These are phyloP conservation scores for Bruguiera parviflora DNA, from an alignment of 345 rosid species.

Conservation along the genomic window DNA sequence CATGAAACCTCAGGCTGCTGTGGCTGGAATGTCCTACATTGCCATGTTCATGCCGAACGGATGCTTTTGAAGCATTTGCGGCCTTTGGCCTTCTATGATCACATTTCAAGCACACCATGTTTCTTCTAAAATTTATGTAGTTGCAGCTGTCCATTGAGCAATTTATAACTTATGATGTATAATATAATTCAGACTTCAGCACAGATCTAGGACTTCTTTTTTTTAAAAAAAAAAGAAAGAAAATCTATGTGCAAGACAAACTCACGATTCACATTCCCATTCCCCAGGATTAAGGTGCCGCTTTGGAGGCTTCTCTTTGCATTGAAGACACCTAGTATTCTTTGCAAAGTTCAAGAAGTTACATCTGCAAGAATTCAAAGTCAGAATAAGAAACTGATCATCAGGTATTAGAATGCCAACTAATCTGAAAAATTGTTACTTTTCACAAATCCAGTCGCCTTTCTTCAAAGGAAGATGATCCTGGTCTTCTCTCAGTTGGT, in stretches of 20 bases:
- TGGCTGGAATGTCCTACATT: slow-evolving; percentile 5
- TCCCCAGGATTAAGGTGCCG: slow-evolving; percentile 87
- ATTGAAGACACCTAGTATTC: slow-evolving; percentile 73
- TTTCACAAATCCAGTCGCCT: slow-evolving; percentile 89
- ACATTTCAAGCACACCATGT: slow-evolving; percentile 78
- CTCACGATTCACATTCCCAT: slow-evolving; percentile 97
- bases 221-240: not conserved
- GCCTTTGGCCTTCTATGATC: slow-evolving; percentile 69
- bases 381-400: slow-evolving; percentile 17
- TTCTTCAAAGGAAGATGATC: slow-evolving; percentile 80
- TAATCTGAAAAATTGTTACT: slow-evolving; percentile 36
- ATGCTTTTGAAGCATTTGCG: slow-evolving; percentile 23
- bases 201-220: not conserved
- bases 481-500: slow-evolving; percentile 53
- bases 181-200: too few relatives aligned
- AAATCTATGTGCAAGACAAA: slow-evolving; percentile 10
- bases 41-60: slow-evolving; percentile 14
- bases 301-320: slow-evolving; percentile 71
- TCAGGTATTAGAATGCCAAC: not conserved
- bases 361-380: slow-evolving; percentile 49
- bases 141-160: slow-evolving; percentile 51
- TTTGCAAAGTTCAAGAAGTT: slow-evolving; percentile 76
- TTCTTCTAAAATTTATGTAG: slow-evolving; percentile 77
- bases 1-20: not conserved
- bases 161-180: not conserved